Percentiles rank a stretch among this genome's conserved stretches.
Conservation (phyloP, 345 rosid genomes). For the Leavenworthia alabamica region DNA sequence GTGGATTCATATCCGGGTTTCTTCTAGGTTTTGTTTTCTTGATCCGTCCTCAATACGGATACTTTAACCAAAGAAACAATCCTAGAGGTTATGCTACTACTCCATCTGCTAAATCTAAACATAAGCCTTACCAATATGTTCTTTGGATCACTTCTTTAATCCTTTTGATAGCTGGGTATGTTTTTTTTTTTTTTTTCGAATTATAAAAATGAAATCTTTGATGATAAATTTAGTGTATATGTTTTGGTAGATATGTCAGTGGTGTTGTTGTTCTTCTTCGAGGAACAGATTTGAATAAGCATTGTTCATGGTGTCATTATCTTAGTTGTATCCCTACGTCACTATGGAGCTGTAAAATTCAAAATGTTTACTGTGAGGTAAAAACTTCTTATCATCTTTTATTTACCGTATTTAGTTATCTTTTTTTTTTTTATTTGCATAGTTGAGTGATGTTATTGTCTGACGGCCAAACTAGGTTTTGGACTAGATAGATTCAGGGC, state of each 20-base stretch:
- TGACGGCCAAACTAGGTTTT: no score
- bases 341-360: conserved; percentile 64
- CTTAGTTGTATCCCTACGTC: conserved; percentile 78
- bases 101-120: conserved; percentile 47
- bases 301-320: conserved; percentile 87
- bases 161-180: conserved; percentile 59
- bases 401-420: no score
- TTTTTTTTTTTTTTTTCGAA: no score
- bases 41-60: conserved; percentile 86
- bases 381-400: background rate
- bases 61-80: conserved; percentile 48
- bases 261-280: conserved; percentile 58
- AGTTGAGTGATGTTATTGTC: no score
- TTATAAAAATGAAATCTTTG: no score
- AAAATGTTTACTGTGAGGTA: conserved; percentile 56
- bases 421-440: no score
- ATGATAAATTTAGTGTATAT: background rate
- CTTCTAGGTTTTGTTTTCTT: conserved; percentile 89
- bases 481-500: no score
- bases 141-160: conserved; percentile 48
- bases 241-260: conserved; percentile 38
- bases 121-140: conserved; percentile 71
- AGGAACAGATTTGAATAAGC: conserved; percentile 58
- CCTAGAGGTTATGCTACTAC: conserved; percentile 42
- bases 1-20: conserved; percentile 88